Evolutionary conservation across 306 rosid genomes (phyloP).

Genomic region (Bauhinia variegata): DNA sequence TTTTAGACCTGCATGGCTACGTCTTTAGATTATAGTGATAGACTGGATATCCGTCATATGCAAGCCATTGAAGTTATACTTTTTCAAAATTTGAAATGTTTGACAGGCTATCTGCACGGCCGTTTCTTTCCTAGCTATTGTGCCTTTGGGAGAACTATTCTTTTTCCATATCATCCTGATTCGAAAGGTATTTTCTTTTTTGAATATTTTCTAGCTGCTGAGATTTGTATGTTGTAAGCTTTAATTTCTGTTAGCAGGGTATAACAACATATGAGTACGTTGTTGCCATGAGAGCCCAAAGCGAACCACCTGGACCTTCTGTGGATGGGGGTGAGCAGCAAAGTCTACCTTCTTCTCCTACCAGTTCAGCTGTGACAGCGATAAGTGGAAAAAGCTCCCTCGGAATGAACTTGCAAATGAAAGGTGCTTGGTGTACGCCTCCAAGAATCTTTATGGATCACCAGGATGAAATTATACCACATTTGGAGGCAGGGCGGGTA

Average conservation of each 20-base stretch:
- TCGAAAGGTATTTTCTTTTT: slow-evolving; percentile 62
- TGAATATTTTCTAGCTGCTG: slow-evolving; percentile 24
- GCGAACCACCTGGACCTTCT: slow-evolving; percentile 82
- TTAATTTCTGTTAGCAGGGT: slow-evolving; percentile 54
- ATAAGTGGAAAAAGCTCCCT: slow-evolving; percentile 84
- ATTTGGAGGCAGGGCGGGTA: slow-evolving; percentile 78
- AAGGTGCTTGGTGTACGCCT: slow-evolving; percentile 90
- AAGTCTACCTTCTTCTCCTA: slow-evolving; percentile 76
- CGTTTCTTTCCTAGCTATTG: slow-evolving; percentile 66
- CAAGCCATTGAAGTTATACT: background rate
- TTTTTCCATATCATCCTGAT: slow-evolving; percentile 83
- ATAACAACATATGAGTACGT: slow-evolving; percentile 88
- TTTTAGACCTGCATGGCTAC: background rate
- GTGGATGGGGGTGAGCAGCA: slow-evolving; percentile 78
- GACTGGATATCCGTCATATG: background rate
- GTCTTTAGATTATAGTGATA: background rate
- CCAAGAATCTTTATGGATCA: slow-evolving; percentile 89
- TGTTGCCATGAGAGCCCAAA: slow-evolving; percentile 80
- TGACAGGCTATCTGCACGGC: slow-evolving; percentile 79
- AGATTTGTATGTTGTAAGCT: slow-evolving; percentile 32
- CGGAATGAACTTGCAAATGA: slow-evolving; percentile 75
- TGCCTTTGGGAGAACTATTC: slow-evolving; percentile 84
- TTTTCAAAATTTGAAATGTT: slow-evolving; percentile 35
- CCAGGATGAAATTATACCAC: slow-evolving; percentile 88
- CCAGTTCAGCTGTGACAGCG: slow-evolving; percentile 80